phyloP scores from a whole-genome alignment of 2,329 filamentous ascomycete genomes.

The Aspergillus sp. region DNA sequence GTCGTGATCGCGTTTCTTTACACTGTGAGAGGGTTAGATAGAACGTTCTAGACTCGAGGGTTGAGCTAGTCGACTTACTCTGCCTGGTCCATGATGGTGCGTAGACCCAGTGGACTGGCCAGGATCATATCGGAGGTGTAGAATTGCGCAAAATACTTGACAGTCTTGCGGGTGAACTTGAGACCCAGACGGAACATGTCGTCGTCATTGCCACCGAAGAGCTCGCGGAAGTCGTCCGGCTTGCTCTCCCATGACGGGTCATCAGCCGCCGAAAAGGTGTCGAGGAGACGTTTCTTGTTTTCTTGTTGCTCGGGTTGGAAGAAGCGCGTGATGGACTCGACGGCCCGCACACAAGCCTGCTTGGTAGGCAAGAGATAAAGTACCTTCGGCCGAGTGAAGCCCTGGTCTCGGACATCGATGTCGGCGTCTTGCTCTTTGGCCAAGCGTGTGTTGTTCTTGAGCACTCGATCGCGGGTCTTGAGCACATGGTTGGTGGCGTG shows the following conservation, averaged over 20 bases:
- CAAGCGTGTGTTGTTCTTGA: conserved; percentile 87
- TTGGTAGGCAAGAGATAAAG: conserved; percentile 87
- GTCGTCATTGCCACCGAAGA: conserved; percentile 94
- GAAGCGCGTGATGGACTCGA: conserved; percentile 74
- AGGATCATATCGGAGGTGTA: conserved; percentile 96
- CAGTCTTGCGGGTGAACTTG: conserved; percentile 93
- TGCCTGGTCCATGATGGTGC: conserved; percentile 82
- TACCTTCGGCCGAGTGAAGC: conserved; percentile 92
- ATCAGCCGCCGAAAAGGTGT: conserved; percentile 72
- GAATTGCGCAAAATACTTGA: conserved; percentile 94
- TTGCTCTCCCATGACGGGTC: conserved; percentile 71
- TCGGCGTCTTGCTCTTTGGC: conserved; percentile 67
- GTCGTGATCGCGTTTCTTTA: conserved; percentile 75
- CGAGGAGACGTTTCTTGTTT: conserved; percentile 88
- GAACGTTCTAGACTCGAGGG: background rate
- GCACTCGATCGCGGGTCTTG: conserved; percentile 86
- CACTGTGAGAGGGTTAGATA: conserved; percentile 36
- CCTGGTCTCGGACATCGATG: conserved; percentile 83
- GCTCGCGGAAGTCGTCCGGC: conserved; percentile 80
- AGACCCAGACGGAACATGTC: conserved; percentile 96
- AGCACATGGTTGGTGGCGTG: conserved; percentile 91
- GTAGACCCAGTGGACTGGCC: conserved; percentile 83
- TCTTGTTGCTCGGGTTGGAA: conserved; percentile 88
- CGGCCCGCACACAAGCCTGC: conserved; percentile 76
- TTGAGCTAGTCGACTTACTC: conserved; percentile 52